A percentile compares a stretch with the other conserved stretches of the same genome.
These are phyloP conservation scores for Pleurotus eryngii DNA, from an alignment of 768 basidiomycete genomes.

Conservation along the genomic window DNA sequence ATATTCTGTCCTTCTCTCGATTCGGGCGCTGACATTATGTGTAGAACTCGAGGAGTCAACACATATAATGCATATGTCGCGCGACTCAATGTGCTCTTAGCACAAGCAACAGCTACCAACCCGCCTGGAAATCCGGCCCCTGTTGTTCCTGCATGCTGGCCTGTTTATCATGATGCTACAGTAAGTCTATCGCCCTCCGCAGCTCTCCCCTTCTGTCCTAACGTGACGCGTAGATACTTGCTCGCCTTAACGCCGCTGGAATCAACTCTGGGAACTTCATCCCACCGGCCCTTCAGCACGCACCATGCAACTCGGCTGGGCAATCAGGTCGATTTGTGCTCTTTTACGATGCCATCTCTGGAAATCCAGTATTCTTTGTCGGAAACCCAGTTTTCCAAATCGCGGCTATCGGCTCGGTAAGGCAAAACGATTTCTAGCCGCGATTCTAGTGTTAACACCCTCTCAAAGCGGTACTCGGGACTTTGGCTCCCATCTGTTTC, in stretches of 20 bases:
- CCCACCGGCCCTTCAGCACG: not conserved
- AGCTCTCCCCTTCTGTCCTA: not conserved
- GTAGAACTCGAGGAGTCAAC: not conserved
- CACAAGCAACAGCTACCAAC: not conserved
- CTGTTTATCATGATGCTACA: not conserved
- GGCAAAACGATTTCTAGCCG: not conserved
- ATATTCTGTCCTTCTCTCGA: not conserved
- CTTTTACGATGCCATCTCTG: not conserved
- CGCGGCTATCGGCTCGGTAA: not conserved
- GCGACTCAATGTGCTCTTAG: not conserved
- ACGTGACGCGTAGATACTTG: not conserved
- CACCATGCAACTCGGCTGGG: not conserved
- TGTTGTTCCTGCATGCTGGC: not conserved
- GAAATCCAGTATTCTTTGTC: not conserved
- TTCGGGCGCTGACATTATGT: not conserved
- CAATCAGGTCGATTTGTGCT: not conserved
- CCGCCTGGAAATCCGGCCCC: constrained; percentile 1
- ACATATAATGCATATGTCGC: not conserved
- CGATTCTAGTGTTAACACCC: not conserved
- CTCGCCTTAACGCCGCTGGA: not conserved
- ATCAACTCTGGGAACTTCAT: not conserved
- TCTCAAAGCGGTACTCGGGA: not conserved
- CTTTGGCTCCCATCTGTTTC: not conserved
- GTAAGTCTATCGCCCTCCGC: not conserved
- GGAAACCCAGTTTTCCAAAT: not conserved